phyloP scores from a whole-genome alignment of 192 early-diverging fungal genomes.

The Entomortierella beljakovae region DNA sequence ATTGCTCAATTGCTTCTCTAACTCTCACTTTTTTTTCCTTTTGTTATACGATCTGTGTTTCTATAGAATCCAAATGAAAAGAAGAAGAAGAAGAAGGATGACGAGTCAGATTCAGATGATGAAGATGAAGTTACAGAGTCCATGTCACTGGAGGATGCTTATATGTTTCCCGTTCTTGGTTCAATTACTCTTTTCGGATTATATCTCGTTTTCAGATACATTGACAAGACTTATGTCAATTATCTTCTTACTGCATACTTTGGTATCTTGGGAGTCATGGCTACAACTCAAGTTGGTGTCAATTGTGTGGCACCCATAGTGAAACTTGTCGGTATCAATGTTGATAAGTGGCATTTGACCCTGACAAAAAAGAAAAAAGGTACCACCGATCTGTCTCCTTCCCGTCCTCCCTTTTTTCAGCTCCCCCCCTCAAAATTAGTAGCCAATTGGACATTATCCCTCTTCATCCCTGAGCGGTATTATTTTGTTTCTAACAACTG shows the following conservation, averaged over 20 bases:
- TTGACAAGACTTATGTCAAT: conserved; percentile 89
- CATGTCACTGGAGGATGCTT: conserved; percentile 89
- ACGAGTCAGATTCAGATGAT: conserved; percentile 73
- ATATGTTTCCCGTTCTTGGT: conserved; percentile 93
- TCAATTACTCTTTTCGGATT: conserved; percentile 83
- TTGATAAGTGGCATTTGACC: conserved; percentile 80
- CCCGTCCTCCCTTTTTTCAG: no score
- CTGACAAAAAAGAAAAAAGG: conserved; percentile 76
- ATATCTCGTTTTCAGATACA: conserved; percentile 88
- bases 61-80: conserved; percentile 56
- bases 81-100: conserved; percentile 26
- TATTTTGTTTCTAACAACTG: no score
- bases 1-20: not conserved
- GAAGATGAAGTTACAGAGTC: conserved; percentile 76
- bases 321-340: conserved; percentile 56
- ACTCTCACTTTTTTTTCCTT: not conserved
- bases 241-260: conserved; percentile 88
- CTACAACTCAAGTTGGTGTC: conserved; percentile 72
- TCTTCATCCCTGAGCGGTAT: no score
- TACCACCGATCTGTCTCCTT: no score
- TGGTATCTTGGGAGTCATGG: conserved; percentile 83
- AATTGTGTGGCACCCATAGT: conserved; percentile 58
- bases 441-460: no score
- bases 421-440: no score
- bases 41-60: not conserved